Conservation (phyloP, 768 basidiomycete genomes). For the Tylopilus balloui region DNA sequence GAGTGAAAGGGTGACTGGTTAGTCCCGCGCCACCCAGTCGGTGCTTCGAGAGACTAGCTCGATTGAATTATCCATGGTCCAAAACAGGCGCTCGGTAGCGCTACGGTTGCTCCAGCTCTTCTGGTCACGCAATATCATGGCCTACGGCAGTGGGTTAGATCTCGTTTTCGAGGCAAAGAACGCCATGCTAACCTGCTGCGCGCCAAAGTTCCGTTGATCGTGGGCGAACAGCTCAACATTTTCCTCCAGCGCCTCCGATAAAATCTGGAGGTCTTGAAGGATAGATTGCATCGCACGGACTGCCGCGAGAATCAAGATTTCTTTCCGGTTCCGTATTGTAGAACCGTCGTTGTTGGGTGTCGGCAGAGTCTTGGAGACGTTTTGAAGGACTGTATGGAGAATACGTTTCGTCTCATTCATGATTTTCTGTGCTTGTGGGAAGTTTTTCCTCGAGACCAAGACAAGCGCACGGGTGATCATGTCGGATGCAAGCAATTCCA, state of each 20-base stretch:
- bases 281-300: constrained; percentile 82
- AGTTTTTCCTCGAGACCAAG: constrained; percentile 87
- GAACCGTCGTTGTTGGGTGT: constrained; percentile 45
- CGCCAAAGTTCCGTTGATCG: constrained; percentile 92
- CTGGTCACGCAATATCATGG: constrained; percentile 94
- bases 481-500: constrained; percentile 95
- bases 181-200: constrained; percentile 73
- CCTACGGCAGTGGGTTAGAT: constrained; percentile 41
- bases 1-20: constrained; percentile 8
- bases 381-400: constrained; percentile 85
- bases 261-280: constrained; percentile 78
- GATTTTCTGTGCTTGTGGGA: constrained; percentile 85
- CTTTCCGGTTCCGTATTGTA: constrained; percentile 68
- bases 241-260: constrained; percentile 86
- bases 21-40: constrained; percentile 82
- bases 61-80: constrained; percentile 87
- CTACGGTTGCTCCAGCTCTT: constrained; percentile 93
- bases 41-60: constrained; percentile 81
- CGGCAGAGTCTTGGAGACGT: constrained; percentile 68
- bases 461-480: constrained; percentile 96
- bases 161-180: neutral
- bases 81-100: constrained; percentile 88
- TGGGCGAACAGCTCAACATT: constrained; percentile 89
- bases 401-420: constrained; percentile 90
- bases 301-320: constrained; percentile 64